A percentile compares a stretch with the other conserved stretches of the same genome.
Evolutionary conservation across 345 rosid species (phyloP).

Genomic region (Corchorus olitorius): DNA sequence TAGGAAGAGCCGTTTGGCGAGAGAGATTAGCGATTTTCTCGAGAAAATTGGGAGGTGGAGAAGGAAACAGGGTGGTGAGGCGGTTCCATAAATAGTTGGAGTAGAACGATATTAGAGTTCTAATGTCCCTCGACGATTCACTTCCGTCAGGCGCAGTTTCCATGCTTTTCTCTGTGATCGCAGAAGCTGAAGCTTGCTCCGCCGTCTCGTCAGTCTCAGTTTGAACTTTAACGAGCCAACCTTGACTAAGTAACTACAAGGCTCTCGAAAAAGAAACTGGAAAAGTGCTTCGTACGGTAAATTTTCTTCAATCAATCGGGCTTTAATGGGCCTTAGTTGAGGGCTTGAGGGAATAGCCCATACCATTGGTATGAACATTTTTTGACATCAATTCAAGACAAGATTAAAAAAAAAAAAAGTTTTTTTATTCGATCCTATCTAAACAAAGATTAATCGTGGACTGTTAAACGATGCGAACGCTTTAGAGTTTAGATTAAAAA

Average conservation of each 20-base stretch:
- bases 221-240: neutral
- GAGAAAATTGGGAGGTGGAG: slow-evolving; percentile 39
- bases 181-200: neutral
- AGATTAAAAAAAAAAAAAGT: too few relatives aligned
- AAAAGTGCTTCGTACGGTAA: neutral
- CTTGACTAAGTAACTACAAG: neutral
- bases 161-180: slow-evolving; percentile 26
- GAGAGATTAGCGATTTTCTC: slow-evolving; percentile 53
- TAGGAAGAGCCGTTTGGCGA: slow-evolving; percentile 39
- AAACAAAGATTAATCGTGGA: too few relatives aligned
- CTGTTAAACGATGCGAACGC: too few relatives aligned
- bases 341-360: too few relatives aligned
- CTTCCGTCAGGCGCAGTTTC: slow-evolving; percentile 35
- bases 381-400: too few relatives aligned
- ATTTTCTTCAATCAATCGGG: neutral
- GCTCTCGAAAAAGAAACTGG: too few relatives aligned
- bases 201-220: too few relatives aligned
- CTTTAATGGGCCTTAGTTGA: too few relatives aligned
- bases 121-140: slow-evolving; percentile 29
- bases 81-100: slow-evolving; percentile 56
- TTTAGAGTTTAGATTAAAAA: too few relatives aligned
- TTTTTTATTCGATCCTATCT: too few relatives aligned
- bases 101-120: slow-evolving; percentile 50
- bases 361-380: too few relatives aligned
- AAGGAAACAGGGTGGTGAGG: slow-evolving; percentile 42